Evolutionary conservation across 2,329 filamentous ascomycete genomes (phyloP).

Genomic region (Cladobotryum protrusum): DNA sequence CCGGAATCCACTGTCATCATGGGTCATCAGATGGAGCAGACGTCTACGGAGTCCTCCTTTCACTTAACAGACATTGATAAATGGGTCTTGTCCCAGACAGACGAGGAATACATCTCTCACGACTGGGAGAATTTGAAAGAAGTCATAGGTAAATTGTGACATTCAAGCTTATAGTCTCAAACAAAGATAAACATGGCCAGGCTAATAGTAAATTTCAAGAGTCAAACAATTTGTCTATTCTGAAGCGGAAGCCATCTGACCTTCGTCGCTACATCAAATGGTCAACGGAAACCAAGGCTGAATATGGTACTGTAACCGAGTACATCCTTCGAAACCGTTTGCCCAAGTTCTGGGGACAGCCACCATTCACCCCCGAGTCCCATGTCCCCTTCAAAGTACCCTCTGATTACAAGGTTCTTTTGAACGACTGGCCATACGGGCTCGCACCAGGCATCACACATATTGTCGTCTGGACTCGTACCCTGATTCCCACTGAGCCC

Average conservation of each 20-base stretch:
- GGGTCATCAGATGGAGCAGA: conserved; percentile 27
- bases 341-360: conserved; percentile 56
- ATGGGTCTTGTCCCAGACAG: conserved; percentile 55
- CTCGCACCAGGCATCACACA: conserved; percentile 62
- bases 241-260: conserved; percentile 77
- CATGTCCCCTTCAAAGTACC: conserved; percentile 45
- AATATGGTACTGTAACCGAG: conserved; percentile 73
- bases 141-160: conserved; percentile 51
- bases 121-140: conserved; percentile 67
- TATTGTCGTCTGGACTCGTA: conserved; percentile 88
- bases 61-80: conserved; percentile 54
- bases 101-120: conserved; percentile 64
- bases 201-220: conserved; percentile 24
- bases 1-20: conserved; percentile 24
- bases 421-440: conserved; percentile 94
- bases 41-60: conserved; percentile 29
- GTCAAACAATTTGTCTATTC: conserved; percentile 59
- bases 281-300: conserved; percentile 60
- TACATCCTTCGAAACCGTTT: conserved; percentile 72
- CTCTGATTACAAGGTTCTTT: conserved; percentile 62
- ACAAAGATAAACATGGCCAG: background rate
- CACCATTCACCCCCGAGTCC: conserved; percentile 49
- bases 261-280: conserved; percentile 74
- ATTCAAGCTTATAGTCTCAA: background rate
- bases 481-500: conserved; percentile 65